Base-by-base conservation (phyloP, 2,329 filamentous ascomycete species). In the Claviceps purpurea region DNA sequence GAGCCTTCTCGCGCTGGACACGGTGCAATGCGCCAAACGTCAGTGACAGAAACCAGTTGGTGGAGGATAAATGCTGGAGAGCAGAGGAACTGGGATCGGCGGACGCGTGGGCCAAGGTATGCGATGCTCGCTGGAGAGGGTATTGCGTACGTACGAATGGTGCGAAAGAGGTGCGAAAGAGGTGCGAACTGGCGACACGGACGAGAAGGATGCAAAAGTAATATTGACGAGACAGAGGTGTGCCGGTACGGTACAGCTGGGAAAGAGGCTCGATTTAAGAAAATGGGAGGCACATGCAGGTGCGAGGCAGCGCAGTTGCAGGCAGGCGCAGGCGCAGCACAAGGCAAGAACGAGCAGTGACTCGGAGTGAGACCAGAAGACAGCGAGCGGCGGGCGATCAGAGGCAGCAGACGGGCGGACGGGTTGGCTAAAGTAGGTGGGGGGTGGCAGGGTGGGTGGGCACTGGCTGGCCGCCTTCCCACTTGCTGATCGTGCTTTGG, bases 311-410 rank as follows among this genome's bases (percentile, higher is more conserved):
- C 49, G 47, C 53, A 56, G 47, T 49, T 48, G 22, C 50, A 53
- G 30, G 59, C 55, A 54, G 51, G 50, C 51, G 41, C 55, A 56
- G 49, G 50, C 52, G n/a, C 54, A 34, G 54, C 30, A 48, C 4
- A 49, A 55, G 52, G 52, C 47, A 52, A 37, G 44, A 52, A 45
- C 45, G 26, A 51, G 38, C 20, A 39, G 43, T 34, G 30, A 34
- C 30, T 34, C 30, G 30, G 30, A 34, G 10, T 34, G 30, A 34
- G 30, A 34, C 30, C 43, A 43, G 34, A 20, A 41, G 18, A 37
- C 43, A 51, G 50, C 42, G 39, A 47, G 38, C 34, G 42, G 46
- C 34, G 37, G n/a, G 41, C 48, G 26, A 34, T 10, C 30, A 14
- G 24, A 26, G 42, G 47, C 18, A 50, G 38, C 41, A 47, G 34